Evolutionary conservation across 805 yeast genomes (phyloP).

Genomic region (Torulaspora maleeae): DNA sequence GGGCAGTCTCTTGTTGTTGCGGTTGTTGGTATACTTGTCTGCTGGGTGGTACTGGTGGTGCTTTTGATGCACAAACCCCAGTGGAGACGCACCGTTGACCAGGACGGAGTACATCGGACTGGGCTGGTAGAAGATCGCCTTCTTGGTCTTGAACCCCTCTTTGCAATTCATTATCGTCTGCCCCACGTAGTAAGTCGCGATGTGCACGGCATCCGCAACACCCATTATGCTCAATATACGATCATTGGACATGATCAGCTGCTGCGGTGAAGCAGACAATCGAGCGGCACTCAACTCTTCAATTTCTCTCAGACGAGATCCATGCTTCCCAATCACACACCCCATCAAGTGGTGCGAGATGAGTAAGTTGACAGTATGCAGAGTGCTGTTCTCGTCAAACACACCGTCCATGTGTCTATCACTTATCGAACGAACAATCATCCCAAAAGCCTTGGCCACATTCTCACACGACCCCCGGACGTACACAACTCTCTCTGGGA

Average conservation of each 20-base stretch:
- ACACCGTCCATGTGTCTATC: slow-evolving; percentile 49
- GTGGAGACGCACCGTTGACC: slow-evolving; percentile 15
- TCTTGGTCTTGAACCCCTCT: slow-evolving; percentile 46
- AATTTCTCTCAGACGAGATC: slow-evolving; percentile 69
- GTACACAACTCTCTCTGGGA: slow-evolving; percentile 69
- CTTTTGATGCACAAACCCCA: slow-evolving; percentile 24
- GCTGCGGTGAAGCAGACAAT: slow-evolving; percentile 65
- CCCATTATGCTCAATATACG: slow-evolving; percentile 66
- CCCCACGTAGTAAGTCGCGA: slow-evolving; percentile 70
- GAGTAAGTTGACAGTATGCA: slow-evolving; percentile 54
- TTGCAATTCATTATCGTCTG: slow-evolving; percentile 62
- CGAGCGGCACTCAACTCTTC: slow-evolving; percentile 78
- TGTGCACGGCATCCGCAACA: slow-evolving; percentile 82
- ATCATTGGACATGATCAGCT: slow-evolving; percentile 73
- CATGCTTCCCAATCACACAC: slow-evolving; percentile 72
- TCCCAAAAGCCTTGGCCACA: slow-evolving; percentile 78
- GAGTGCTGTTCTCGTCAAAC: slow-evolving; percentile 47
- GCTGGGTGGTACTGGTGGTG: slow-evolving; percentile 29
- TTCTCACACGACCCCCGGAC: slow-evolving; percentile 71
- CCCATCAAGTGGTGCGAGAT: slow-evolving; percentile 81
- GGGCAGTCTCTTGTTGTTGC: slow-evolving; percentile 18
- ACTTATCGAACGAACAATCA: slow-evolving; percentile 57
- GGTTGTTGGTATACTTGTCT: slow-evolving; percentile 18
- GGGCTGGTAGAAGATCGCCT: slow-evolving; percentile 33
- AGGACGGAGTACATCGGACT: slow-evolving; percentile 29